Evolutionary conservation across 805 yeast species (phyloP), one percentile per base, ranked within the genome.

Genomic region (Naumovozyma dairenensis): DNA sequence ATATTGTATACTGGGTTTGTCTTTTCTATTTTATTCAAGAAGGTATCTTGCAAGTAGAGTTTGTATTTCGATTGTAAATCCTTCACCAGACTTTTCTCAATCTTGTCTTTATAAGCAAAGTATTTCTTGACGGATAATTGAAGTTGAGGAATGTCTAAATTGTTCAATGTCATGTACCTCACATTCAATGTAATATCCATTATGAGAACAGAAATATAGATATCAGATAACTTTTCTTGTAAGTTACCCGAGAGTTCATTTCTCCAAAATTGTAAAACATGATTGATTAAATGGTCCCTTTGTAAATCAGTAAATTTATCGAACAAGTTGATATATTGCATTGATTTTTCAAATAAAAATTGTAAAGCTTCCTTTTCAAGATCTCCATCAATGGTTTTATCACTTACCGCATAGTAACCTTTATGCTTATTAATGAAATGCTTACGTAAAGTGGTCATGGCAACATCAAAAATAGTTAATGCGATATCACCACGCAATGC

Each of bases 401-500:
- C 54, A 4, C 51, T 37, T 12, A 47, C 45, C 4, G 54, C 51
- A 38, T 51, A 50, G 27, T 51, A 56, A 8, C 62, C 63, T 22
- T 43, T 46, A 31, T 57, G 60, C 28, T 52, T 57, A 17, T 54
- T 53, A 28, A 49, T 35, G 28, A 46, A 51, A 29, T 44, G 32
- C 30, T 53, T 45, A 15, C 53, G 55, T 19, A 77, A 45, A 3
- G 71, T 62, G 48, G 75, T 57, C 62, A 77, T 63, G 36, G 77
- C 76, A 49, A 76, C 60, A 64, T 89, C 75, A 64, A 77, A 74
- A 43, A 89, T 69, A 0, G 82, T 70, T 36, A 79, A 55, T 1
- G 81, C 81, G 35, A 81, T 66, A 49, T 80, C 85, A 36, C 92
- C 89, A 39, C 71, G 69, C 37, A 81, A 55, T 0, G 85, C 89